Evolutionary conservation across 2,329 filamentous ascomycete species (phyloP).

Genomic region (Beauveria rudraprayagi): DNA sequence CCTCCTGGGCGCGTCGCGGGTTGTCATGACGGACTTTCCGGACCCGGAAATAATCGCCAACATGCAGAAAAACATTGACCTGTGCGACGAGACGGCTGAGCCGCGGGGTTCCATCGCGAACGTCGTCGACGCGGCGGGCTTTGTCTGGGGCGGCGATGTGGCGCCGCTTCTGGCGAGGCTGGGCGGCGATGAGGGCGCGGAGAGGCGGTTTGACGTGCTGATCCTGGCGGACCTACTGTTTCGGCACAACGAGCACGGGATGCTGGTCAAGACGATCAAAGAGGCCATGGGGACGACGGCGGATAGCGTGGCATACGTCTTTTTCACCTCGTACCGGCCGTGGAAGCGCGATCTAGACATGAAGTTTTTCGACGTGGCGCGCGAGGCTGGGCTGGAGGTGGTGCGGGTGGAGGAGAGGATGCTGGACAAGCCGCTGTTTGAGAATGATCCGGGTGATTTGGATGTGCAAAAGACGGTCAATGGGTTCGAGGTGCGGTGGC

Average conservation of each 20-base stretch:
- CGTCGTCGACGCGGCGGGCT: slow-evolving; percentile 56
- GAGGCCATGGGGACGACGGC: slow-evolving; percentile 51
- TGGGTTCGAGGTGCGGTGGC: slow-evolving; percentile 67
- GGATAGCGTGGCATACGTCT: slow-evolving; percentile 65
- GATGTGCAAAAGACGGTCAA: slow-evolving; percentile 74
- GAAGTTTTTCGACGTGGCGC: slow-evolving; percentile 73
- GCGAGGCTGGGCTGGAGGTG: slow-evolving; percentile 63
- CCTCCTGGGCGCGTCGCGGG: slow-evolving; percentile 58
- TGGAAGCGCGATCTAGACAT: slow-evolving; percentile 83
- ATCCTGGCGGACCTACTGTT: slow-evolving; percentile 87
- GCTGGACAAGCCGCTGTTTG: slow-evolving; percentile 83
- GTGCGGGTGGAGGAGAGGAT: slow-evolving; percentile 73
- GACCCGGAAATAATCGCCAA: slow-evolving; percentile 77
- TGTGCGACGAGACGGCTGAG: slow-evolving; percentile 35
- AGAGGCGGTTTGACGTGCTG: slow-evolving; percentile 62
- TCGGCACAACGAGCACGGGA: slow-evolving; percentile 78
- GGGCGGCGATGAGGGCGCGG: slow-evolving; percentile 17
- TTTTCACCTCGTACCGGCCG: slow-evolving; percentile 90
- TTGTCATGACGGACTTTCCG: slow-evolving; percentile 83
- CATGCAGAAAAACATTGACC: slow-evolving; percentile 65
- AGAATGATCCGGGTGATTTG: slow-evolving; percentile 79
- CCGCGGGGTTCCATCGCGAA: slow-evolving; percentile 23
- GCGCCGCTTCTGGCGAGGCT: slow-evolving; percentile 51
- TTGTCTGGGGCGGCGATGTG: slow-evolving; percentile 71
- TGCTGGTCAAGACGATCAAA: slow-evolving; percentile 65